Conservation (phyloP, 805 yeast genomes). For the Huiozyma sinensis region DNA sequence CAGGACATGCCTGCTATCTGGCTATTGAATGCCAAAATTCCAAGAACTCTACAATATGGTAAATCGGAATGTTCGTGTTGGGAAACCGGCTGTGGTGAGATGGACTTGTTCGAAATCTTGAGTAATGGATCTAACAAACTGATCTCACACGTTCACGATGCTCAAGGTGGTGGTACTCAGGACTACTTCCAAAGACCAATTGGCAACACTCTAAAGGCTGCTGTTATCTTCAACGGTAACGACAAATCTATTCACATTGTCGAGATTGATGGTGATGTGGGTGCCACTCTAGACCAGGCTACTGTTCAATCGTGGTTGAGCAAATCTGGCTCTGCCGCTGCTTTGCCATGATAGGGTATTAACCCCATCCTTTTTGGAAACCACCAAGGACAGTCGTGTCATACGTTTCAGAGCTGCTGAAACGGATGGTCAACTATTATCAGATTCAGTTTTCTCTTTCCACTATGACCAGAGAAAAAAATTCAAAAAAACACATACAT, state of each 20-base stretch:
- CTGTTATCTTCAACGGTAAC: conserved; percentile 60
- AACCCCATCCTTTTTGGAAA: not conserved
- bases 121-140: conserved; percentile 64
- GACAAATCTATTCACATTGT: conserved; percentile 43
- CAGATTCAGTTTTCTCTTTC: too few relatives aligned
- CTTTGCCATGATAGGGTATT: conserved; percentile 11
- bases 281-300: conserved; percentile 39
- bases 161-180: conserved; percentile 74
- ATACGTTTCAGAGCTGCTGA: not conserved
- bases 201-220: conserved; percentile 69
- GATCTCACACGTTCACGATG: conserved; percentile 74
- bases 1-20: conserved; percentile 97
- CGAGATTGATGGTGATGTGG: conserved; percentile 50
- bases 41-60: conserved; percentile 95
- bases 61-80: conserved; percentile 82
- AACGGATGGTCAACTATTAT: not conserved
- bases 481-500: too few relatives aligned
- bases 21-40: conserved; percentile 90
- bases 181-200: conserved; percentile 88
- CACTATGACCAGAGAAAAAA: too few relatives aligned
- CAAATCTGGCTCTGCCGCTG: conserved; percentile 39
- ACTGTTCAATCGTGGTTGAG: conserved; percentile 54
- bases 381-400: not conserved
- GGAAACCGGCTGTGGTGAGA: conserved; percentile 95
- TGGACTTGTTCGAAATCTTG: conserved; percentile 87